Evolutionary conservation across 2,329 filamentous ascomycete species (phyloP).

Genomic region (Sclerotinia borealis): DNA sequence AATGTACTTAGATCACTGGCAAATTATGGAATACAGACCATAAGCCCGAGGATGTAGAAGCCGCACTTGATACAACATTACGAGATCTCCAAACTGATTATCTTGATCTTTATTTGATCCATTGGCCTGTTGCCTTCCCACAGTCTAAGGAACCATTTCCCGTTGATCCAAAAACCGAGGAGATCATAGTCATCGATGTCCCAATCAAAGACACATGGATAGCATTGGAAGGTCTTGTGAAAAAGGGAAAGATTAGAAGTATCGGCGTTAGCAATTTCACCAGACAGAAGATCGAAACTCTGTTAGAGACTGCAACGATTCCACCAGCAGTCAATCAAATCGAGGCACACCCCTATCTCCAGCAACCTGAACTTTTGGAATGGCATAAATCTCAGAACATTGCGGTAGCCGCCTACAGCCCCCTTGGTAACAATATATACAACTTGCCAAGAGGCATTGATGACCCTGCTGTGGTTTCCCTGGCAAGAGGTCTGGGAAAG

Average conservation of each 20-base stretch:
- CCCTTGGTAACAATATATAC: conserved; percentile 52
- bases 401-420: conserved; percentile 57
- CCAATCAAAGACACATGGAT: conserved; percentile 34
- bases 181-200: conserved; percentile 19
- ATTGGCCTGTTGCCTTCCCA: conserved; percentile 64
- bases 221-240: conserved; percentile 37
- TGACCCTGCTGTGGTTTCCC: conserved; percentile 43
- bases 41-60: conserved; percentile 58
- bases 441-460: conserved; percentile 40
- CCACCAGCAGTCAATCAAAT: conserved; percentile 61
- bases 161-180: conserved; percentile 17
- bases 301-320: conserved; percentile 45
- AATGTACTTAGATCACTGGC: conserved; percentile 50
- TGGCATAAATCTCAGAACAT: conserved; percentile 54
- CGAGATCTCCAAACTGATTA: conserved; percentile 71
- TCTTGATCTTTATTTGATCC: conserved; percentile 74
- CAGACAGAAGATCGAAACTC: conserved; percentile 36
- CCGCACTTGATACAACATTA: conserved; percentile 66
- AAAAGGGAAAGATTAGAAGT: conserved; percentile 37
- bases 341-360: conserved; percentile 63
- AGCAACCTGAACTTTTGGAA: conserved; percentile 51
- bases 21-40: conserved; percentile 72
- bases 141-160: conserved; percentile 16
- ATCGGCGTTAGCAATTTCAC: conserved; percentile 50
- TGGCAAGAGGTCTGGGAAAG: conserved; percentile 47